Conservation (phyloP, 148 eudicot genomes). For the Rhododendron williamsianum region DNA sequence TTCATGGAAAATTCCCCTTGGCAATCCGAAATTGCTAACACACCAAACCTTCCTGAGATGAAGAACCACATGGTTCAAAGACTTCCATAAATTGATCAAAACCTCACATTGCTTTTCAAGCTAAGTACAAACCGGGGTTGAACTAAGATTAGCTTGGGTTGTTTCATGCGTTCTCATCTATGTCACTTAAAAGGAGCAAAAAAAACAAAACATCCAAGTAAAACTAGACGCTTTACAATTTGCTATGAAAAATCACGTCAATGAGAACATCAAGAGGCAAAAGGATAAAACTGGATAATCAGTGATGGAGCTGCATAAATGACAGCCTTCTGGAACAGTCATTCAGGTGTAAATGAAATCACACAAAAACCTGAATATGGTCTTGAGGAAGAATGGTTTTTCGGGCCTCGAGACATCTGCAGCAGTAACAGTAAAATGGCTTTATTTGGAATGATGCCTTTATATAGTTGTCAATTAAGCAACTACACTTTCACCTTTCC, state of each 20-base stretch:
- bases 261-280: background rate
- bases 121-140: background rate
- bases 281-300: background rate
- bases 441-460: background rate
- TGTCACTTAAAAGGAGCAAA: background rate
- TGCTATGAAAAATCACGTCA: background rate
- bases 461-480: background rate
- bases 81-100: background rate
- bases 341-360: background rate
- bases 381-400: constrained; percentile 63
- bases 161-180: background rate
- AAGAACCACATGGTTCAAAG: background rate
- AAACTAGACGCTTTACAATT: background rate
- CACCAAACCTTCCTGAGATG: background rate
- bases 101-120: background rate
- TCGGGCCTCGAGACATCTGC: constrained; percentile 79
- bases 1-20: constrained; percentile 2
- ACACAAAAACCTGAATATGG: constrained; percentile 70
- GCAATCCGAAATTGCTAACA: background rate
- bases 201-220: background rate
- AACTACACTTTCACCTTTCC: constrained; percentile 41
- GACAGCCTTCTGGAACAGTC: background rate
- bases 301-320: constrained; percentile 1
- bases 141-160: background rate
- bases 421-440: constrained; percentile 1